These are phyloP conservation scores for Mycena galopus DNA, from an alignment of 768 basidiomycete genomes.

Conservation along the genomic window DNA sequence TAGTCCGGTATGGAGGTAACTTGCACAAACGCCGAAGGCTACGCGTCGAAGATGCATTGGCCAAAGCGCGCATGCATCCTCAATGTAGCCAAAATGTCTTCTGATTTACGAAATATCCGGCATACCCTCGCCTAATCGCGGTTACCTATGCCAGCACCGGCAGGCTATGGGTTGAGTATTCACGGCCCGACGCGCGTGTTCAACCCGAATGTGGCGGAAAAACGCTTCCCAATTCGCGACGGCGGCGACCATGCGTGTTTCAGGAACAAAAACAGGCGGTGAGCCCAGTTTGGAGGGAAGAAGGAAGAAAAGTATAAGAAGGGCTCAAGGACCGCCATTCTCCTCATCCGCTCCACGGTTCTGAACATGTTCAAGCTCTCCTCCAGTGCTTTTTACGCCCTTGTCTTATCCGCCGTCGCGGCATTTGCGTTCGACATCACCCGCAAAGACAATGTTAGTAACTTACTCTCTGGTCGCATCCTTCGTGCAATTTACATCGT, in stretches of 20 bases:
- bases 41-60: too few relatives aligned
- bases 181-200: neutral
- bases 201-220: too few relatives aligned
- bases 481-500: neutral
- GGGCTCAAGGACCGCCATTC: too few relatives aligned
- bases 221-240: too few relatives aligned
- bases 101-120: neutral
- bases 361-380: neutral
- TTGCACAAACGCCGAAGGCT: too few relatives aligned
- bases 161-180: neutral
- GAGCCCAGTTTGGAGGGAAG: neutral
- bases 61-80: too few relatives aligned
- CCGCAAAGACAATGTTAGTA: neutral
- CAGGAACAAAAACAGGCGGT: neutral
- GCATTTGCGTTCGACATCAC: neutral
- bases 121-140: neutral
- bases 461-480: neutral
- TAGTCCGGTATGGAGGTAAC: too few relatives aligned
- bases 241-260: neutral
- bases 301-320: neutral
- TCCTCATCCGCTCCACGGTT: neutral
- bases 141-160: neutral
- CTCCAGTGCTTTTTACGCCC: neutral
- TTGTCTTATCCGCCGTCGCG: neutral
- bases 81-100: neutral